Conservation (phyloP, 495 filamentous ascomycete genomes). For the Podospora fimiseda region DNA sequence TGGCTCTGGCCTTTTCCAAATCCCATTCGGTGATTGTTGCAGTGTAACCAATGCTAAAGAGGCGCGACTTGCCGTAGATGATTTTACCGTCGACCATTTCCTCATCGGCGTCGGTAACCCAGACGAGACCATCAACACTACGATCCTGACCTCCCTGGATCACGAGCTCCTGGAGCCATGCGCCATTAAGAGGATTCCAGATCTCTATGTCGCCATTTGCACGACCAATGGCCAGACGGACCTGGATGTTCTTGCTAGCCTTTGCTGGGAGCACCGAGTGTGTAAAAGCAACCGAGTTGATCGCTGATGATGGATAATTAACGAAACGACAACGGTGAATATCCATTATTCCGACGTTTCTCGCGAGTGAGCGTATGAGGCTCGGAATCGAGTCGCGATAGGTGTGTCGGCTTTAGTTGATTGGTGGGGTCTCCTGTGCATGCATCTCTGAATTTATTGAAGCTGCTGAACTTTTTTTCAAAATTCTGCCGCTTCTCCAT, state of each 20-base stretch:
- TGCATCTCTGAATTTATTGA: constrained; percentile 13
- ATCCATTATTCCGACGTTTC: constrained; percentile 58
- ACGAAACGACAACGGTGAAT: constrained; percentile 97
- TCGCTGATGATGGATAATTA: constrained; percentile 84
- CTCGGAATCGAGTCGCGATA: not conserved
- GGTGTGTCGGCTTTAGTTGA: not conserved
- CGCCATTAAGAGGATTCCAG: constrained; percentile 83
- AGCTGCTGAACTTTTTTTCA: constrained; percentile 28
- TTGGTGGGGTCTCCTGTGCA: constrained; percentile 7
- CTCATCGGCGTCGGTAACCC: constrained; percentile 81
- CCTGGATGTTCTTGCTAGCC: constrained; percentile 30
- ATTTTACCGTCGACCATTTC: constrained; percentile 53
- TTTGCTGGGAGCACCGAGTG: constrained; percentile 63
- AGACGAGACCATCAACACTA: constrained; percentile 83
- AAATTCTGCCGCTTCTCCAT: constrained; percentile 25
- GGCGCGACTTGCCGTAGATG: constrained; percentile 65
- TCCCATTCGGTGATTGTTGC: constrained; percentile 93
- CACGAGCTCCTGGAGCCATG: constrained; percentile 85
- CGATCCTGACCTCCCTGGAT: constrained; percentile 78
- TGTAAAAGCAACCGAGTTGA: constrained; percentile 92
- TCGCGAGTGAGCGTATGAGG: constrained; percentile 3
- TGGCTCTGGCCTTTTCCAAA: constrained; percentile 64
- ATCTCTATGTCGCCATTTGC: constrained; percentile 97
- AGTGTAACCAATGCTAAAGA: constrained; percentile 96
- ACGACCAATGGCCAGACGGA: constrained; percentile 82